Base-by-base conservation (phyloP, 345 rosid genomes). In the Odontarrhena argentea region DNA sequence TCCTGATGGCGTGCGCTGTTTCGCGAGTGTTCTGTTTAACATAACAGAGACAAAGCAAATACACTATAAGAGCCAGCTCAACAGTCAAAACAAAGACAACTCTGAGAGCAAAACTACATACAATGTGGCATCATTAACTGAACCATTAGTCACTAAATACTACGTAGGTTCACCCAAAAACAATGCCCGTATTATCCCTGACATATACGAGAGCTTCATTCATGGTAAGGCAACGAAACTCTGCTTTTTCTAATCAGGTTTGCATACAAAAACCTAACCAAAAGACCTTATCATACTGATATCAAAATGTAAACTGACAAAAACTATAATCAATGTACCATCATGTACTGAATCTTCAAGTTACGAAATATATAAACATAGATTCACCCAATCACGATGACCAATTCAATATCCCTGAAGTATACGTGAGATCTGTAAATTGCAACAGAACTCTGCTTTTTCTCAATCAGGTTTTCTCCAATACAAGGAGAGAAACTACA, bases 1-100 rank as follows among this genome's bases (percentile, higher is more conserved):
- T 91, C 79, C 96, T 83, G 58, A 91, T 74, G 25, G 99, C 78
- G 69, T 81, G 84, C 2, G 99, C 99, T 15, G 99, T 87, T 69
- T 95, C 99, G 35, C 97, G 78, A 0, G 97, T 91, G 81, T 95
- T 95, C 99, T 95, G 65, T 58, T 38, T 13, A 9, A 54, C 1
- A 0, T 1, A 8, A 47, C 2, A 3, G 4, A 37, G 0, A 13
- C 1, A 32, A 47, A 48, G 8, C 18, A 56, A 11, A 42, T 15
- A 55, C 47, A 32, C 0, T 6, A 35, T 62, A 1, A 58, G 67
- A 55, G 15, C 65, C 30, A 55, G n/a, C 22, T 13, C 40, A 38
- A 42, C 15, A 24, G 14, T 1, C 22, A 18, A 18, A 51, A 52
- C 0, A 22, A 3, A 13, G 22, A 30, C 25, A 18, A 4, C 6